A percentile compares a stretch with the other conserved stretches of the same genome.
Conservation (phyloP, 129 eudicot species). For the Gnaphalium uliginosum region DNA sequence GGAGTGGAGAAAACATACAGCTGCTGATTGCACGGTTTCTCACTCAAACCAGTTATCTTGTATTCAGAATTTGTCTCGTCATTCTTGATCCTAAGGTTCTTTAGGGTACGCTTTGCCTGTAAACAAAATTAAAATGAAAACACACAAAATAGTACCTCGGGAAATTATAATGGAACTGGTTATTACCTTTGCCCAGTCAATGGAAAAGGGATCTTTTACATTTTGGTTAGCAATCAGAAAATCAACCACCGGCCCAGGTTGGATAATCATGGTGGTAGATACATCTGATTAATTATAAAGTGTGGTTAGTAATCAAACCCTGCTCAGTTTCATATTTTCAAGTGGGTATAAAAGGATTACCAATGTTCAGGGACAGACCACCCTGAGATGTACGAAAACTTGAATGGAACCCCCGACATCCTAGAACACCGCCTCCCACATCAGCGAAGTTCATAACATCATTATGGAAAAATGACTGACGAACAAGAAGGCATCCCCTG, state of each 20-base stretch:
- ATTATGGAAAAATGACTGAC: conserved; percentile 87
- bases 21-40: conserved; percentile 64
- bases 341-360: conserved; percentile 28
- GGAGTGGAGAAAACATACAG: conserved; percentile 38
- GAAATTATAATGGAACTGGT: neutral
- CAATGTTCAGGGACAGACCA: conserved; percentile 85
- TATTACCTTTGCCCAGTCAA: conserved; percentile 83
- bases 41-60: conserved; percentile 90
- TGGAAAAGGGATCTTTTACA: conserved; percentile 57
- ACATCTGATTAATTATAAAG: conserved; percentile 48
- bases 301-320: conserved; percentile 5
- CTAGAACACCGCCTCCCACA: conserved; percentile 84
- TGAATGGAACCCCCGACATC: conserved; percentile 91
- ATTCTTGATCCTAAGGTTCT: conserved; percentile 74
- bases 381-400: conserved; percentile 90
- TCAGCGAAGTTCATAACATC: conserved; percentile 67
- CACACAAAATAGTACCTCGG: neutral
- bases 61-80: conserved; percentile 61
- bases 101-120: conserved; percentile 78
- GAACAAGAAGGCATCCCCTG: conserved; percentile 93
- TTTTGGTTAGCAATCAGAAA: conserved; percentile 82
- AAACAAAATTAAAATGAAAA: neutral
- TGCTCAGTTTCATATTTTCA: neutral
- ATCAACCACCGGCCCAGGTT: conserved; percentile 85
- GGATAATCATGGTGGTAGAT: conserved; percentile 80